Evolutionary conservation across 768 basidiomycete species (phyloP), one percentile per base, ranked within the genome.

Genomic region (Trametopsis cervina): DNA sequence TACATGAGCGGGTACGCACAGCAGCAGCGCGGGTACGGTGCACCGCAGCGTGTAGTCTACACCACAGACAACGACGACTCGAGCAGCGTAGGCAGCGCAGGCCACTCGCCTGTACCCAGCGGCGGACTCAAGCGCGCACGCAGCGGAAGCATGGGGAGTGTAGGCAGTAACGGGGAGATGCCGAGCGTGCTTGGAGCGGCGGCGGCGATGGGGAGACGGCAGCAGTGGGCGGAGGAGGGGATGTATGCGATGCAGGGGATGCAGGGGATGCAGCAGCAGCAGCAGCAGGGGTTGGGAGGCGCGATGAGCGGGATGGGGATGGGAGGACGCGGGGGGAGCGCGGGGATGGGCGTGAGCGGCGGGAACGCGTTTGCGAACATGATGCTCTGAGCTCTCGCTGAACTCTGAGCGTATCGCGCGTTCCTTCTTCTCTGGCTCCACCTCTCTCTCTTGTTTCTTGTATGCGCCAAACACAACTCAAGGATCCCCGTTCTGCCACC

Each of bases 351-450:
- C 52, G 67, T 65, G 40, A 62, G 70, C 44, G 66, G 65, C 41
- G 60, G 69, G 46, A 69, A 65, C 51, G 57, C 53, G 45, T 73
- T 69, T 61, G 61, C 63, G 25, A 57, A 68, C 50, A 70, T 73
- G 65, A 55, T 73, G 54, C 57, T 67, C 55, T 66, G 44, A 53
- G 51, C 36, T 46, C 41, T 33, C 9, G 49, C 40, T 44, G 52
- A 42, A 13, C 40, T 50, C 44, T 56, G 52, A 41, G 15, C 52
- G 23, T 47, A 45, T 42, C 43, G 68, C 29, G 69, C 67, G 15
- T 64, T 69, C 27, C 44, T 57, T 23, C 23, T 57, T 27, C 29
- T 42, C 13, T 23, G 42, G 25, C 33, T 33, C 29, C 15, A 15
- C 29, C 29, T 33, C 29, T 33, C 9, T 15, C 29, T 33, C 29